A percentile compares a stretch with the other conserved stretches of the same genome.
These are phyloP conservation scores for Hortaea werneckii DNA, from an alignment of 2,329 filamentous ascomycete species.

Conservation along the genomic window DNA sequence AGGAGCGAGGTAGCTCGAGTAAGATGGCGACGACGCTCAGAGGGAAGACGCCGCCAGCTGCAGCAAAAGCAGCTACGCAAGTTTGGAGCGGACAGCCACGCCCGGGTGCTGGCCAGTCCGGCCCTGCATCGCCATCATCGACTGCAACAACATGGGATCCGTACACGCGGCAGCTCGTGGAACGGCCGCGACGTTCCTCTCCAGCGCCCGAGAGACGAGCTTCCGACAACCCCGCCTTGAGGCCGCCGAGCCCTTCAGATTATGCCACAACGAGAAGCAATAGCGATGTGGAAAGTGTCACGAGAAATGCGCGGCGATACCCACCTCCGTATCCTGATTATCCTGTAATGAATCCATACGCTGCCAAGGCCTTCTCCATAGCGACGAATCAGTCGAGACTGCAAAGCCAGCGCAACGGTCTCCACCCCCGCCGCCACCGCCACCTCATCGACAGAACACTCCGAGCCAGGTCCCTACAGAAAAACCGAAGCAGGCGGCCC, in stretches of 20 bases:
- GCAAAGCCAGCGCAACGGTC: slow-evolving; percentile 11
- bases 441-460: slow-evolving; percentile 4
- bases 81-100: slow-evolving; percentile 41
- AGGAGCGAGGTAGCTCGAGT: slow-evolving; percentile 22
- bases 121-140: background rate
- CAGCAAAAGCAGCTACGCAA: slow-evolving; percentile 52
- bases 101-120: slow-evolving; percentile 9
- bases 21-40: slow-evolving; percentile 36
- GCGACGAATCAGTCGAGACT: slow-evolving; percentile 19
- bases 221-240: slow-evolving; percentile 16
- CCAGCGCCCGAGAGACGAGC: slow-evolving; percentile 8
- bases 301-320: slow-evolving; percentile 7
- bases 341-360: slow-evolving; percentile 16
- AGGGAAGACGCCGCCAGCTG: slow-evolving; percentile 41
- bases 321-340: slow-evolving; percentile 24
- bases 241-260: slow-evolving; percentile 23
- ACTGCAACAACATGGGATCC: slow-evolving; percentile 23
- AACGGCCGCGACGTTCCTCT: slow-evolving; percentile 4
- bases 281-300: slow-evolving; percentile 10
- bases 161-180: slow-evolving; percentile 23
- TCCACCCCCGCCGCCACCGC: slow-evolving; percentile 18
- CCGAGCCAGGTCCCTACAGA: slow-evolving; percentile 2
- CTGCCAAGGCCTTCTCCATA: slow-evolving; percentile 16
- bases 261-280: slow-evolving; percentile 12
- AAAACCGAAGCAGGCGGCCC: slow-evolving; percentile 6